Conservation (phyloP, 106 monocot genomes). For the Agapanthus africanus region DNA sequence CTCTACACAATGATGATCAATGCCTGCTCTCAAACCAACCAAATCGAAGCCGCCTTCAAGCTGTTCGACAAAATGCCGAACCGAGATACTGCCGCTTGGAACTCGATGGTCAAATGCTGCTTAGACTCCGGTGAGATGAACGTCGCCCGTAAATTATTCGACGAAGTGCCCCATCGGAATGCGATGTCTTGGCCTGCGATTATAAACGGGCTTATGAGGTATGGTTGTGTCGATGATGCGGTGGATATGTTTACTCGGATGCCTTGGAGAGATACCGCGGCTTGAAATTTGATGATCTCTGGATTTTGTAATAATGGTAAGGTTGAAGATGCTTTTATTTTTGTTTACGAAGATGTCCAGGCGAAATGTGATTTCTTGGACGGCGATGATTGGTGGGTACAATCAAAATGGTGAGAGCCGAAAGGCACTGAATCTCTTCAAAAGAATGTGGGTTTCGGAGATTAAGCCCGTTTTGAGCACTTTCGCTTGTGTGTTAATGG, state of each 20-base stretch:
- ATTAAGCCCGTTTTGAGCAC: constrained; percentile 64
- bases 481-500: constrained; percentile 56
- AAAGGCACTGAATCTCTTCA: constrained; percentile 30
- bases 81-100: constrained; percentile 52
- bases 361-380: constrained; percentile 65
- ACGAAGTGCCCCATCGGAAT: constrained; percentile 59
- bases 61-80: constrained; percentile 62
- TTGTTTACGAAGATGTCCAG: constrained; percentile 52
- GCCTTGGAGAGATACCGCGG: constrained; percentile 58
- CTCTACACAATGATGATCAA: constrained; percentile 78
- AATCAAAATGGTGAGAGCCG: constrained; percentile 43
- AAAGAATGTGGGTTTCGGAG: constrained; percentile 37
- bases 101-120: constrained; percentile 61
- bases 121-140: constrained; percentile 36
- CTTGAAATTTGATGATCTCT: constrained; percentile 86
- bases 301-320: constrained; percentile 49
- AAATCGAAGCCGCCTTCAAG: constrained; percentile 40
- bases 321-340: constrained; percentile 24
- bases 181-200: constrained; percentile 81
- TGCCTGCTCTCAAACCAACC: constrained; percentile 26
- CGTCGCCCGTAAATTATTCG: constrained; percentile 39
- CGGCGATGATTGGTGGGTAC: constrained; percentile 63
- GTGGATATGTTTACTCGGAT: constrained; percentile 51
- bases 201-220: constrained; percentile 42
- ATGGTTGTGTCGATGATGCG: constrained; percentile 35